Evolutionary conservation across 768 basidiomycete species (phyloP).

Genomic region (Collybia mongolica): DNA sequence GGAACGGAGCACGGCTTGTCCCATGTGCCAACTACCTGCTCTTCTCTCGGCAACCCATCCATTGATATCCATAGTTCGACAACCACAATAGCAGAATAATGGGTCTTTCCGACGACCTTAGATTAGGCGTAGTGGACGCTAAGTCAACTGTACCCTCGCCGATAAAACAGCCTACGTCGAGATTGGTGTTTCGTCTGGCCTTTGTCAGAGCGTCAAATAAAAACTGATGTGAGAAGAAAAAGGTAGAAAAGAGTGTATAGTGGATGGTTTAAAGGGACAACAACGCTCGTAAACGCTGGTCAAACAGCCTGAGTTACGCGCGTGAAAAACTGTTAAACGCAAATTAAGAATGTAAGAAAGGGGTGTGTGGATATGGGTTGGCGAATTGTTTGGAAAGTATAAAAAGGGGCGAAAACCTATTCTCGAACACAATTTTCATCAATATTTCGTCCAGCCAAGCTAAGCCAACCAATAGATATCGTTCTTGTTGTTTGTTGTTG

Average conservation of each 20-base stretch:
- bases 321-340: conserved; percentile 9
- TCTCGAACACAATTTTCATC: conserved; percentile 11
- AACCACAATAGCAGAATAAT: too few species aligned
- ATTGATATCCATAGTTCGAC: neutral
- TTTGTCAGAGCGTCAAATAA: neutral
- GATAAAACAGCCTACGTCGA: too few species aligned
- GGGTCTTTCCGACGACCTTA: too few species aligned
- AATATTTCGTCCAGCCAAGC: conserved; percentile 16
- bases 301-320: conserved; percentile 8
- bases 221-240: neutral
- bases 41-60: neutral
- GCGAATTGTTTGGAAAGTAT: conserved; percentile 12
- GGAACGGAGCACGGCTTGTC: conserved; percentile 7
- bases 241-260: conserved; percentile 20
- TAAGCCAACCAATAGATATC: conserved; percentile 12
- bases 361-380: conserved; percentile 2
- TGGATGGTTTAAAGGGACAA: conserved; percentile 15
- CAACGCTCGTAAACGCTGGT: conserved; percentile 13
- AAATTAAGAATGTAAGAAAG: conserved; percentile 12
- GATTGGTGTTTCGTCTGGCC: neutral
- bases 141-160: too few species aligned
- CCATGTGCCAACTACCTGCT: neutral
- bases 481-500: conserved; percentile 9
- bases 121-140: too few species aligned
- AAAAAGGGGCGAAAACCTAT: conserved; percentile 9